A percentile compares a stretch with the other conserved stretches of the same genome.
Conservation (phyloP, 1,139 yeast species). For the Scheffersomyces insectosa region DNA sequence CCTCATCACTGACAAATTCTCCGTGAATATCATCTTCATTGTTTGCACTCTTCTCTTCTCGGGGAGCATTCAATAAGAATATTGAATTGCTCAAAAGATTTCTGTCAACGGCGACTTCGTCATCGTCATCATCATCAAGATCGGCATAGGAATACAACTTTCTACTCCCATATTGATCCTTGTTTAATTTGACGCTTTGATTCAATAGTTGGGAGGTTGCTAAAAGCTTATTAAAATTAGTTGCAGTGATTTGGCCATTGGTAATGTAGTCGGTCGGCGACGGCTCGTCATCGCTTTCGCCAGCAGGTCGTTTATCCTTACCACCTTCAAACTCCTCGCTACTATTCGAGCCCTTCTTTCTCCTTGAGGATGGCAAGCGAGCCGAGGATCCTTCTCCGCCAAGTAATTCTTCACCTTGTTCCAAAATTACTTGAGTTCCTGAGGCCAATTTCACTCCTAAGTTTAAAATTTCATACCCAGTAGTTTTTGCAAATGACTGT, state of each 20-base stretch:
- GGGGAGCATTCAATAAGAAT: constrained; percentile 9
- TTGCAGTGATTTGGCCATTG: background rate
- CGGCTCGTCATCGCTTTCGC: background rate
- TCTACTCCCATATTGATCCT: constrained; percentile 23
- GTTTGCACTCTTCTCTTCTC: constrained; percentile 22
- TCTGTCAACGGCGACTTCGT: constrained; percentile 16
- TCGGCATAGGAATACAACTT: constrained; percentile 32
- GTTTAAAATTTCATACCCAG: constrained; percentile 78
- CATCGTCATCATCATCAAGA: constrained; percentile 30
- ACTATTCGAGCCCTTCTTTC: background rate
- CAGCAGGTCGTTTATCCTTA: constrained; percentile 4
- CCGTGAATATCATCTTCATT: constrained; percentile 17
- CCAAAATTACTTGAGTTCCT: constrained; percentile 83
- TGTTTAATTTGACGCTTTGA: constrained; percentile 18
- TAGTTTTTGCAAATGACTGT: constrained; percentile 69
- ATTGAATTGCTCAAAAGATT: constrained; percentile 12
- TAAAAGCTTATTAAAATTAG: constrained; percentile 12
- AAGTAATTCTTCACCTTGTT: constrained; percentile 72
- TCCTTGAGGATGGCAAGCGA: constrained; percentile 19
- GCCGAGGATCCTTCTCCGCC: constrained; percentile 66
- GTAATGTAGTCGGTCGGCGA: background rate
- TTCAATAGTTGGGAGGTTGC: constrained; percentile 26
- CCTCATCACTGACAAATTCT: constrained; percentile 15
- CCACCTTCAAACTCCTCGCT: background rate
- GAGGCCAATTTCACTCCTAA: constrained; percentile 85